These are phyloP conservation scores for Solidago caesia DNA, from an alignment of 129 eudicot genomes.

Conservation along the genomic window DNA sequence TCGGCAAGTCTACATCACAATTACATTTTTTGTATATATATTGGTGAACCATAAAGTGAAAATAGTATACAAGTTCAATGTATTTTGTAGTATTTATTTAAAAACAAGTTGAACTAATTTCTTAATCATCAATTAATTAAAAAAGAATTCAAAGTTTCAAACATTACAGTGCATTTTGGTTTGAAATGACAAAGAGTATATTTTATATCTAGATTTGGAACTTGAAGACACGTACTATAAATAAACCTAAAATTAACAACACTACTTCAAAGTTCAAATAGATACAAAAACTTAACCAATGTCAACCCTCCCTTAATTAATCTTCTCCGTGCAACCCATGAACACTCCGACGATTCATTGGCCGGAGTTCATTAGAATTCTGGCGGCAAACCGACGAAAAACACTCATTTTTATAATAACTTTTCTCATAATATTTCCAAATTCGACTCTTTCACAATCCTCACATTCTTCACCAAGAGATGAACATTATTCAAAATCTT, in stretches of 20 bases:
- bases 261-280: conserved; percentile 1
- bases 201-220: conserved; percentile 10
- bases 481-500: conserved; percentile 21
- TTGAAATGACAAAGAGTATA: background rate
- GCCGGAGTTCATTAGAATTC: conserved; percentile 29
- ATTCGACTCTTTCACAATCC: conserved; percentile 25
- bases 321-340: conserved; percentile 23
- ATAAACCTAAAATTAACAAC: conserved; percentile 20
- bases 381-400: background rate
- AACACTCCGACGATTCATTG: conserved; percentile 25
- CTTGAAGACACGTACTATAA: conserved; percentile 20
- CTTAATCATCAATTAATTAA: background rate
- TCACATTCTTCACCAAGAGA: conserved; percentile 20
- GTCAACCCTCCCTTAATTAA: conserved; percentile 28
- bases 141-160: background rate
- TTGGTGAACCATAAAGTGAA: too few species aligned
- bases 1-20: too few species aligned
- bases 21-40: too few species aligned
- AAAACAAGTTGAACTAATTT: too few species aligned
- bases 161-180: background rate
- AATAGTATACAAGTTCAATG: too few species aligned
- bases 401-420: conserved; percentile 4
- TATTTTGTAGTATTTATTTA: too few species aligned
- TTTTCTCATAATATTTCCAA: conserved; percentile 23
- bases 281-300: conserved; percentile 13